These are phyloP conservation scores for Arthromyces matolae DNA, from an alignment of 768 basidiomycete species.

Conservation along the genomic window DNA sequence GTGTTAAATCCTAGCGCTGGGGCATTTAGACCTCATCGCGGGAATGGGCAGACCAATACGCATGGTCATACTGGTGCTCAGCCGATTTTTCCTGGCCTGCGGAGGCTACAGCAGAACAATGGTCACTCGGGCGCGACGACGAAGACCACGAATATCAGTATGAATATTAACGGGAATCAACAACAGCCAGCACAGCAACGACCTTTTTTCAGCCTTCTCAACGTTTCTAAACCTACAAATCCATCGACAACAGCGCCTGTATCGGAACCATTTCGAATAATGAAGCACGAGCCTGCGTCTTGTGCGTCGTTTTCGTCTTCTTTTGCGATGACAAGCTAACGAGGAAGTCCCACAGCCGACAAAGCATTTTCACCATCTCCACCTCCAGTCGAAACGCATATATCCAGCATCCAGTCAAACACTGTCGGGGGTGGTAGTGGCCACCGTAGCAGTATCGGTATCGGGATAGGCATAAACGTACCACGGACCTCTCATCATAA, in stretches of 20 bases:
- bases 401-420: constrained; percentile 4
- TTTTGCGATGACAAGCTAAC: no score
- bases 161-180: neutral
- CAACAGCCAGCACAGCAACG: neutral
- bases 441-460: neutral
- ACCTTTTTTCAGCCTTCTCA: constrained; percentile 10
- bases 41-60: no score
- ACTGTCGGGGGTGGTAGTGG: no score
- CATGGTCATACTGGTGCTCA: neutral
- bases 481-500: no score
- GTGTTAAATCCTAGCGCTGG: neutral
- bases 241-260: neutral
- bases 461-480: neutral
- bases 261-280: neutral
- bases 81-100: constrained; percentile 13
- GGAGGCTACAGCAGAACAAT: constrained; percentile 6
- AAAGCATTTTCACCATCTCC: constrained; percentile 1
- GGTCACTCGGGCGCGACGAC: no score
- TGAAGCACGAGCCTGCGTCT: neutral
- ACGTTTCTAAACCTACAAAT: neutral
- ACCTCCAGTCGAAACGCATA: constrained; percentile 2
- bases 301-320: neutral
- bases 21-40: constrained; percentile 4
- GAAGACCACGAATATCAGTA: neutral
- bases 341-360: neutral